Evolutionary conservation across 495 filamentous ascomycete species (phyloP).

Genomic region (Poronia punctata): DNA sequence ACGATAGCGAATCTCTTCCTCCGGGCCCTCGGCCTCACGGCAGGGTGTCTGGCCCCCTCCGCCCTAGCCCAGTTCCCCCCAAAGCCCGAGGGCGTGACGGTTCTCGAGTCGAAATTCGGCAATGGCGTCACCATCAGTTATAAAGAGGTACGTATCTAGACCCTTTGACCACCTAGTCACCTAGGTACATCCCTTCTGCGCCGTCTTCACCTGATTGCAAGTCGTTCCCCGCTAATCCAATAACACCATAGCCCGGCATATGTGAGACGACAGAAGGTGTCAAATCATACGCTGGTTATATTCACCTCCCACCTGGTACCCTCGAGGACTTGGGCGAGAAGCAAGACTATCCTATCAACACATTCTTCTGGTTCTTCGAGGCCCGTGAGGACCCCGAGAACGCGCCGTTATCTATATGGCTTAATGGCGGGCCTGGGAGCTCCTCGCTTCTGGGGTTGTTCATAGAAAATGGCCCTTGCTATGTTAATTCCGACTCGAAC

Average conservation of each 20-base stretch:
- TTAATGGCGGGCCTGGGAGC: constrained; percentile 26
- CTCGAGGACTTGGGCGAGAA: constrained; percentile 22
- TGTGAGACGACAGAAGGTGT: constrained; percentile 28
- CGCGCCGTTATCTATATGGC: constrained; percentile 28
- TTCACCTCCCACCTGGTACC: constrained; percentile 21
- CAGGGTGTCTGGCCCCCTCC: constrained; percentile 3
- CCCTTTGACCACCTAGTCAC: neutral
- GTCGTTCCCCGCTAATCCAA: neutral
- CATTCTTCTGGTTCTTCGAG: constrained; percentile 33
- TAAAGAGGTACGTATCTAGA: constrained; percentile 44
- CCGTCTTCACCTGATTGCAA: neutral
- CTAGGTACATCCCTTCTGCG: neutral
- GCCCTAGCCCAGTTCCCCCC: constrained; percentile 49
- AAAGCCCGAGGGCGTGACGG: constrained; percentile 43
- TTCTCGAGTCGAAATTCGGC: constrained; percentile 50
- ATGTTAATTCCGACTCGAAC: constrained; percentile 26
- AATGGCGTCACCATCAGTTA: constrained; percentile 56
- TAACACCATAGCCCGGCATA: constrained; percentile 19
- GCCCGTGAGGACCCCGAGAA: constrained; percentile 37
- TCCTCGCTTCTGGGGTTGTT: constrained; percentile 23
- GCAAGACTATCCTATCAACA: constrained; percentile 26
- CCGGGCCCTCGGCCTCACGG: constrained; percentile 7
- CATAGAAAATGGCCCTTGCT: constrained; percentile 28
- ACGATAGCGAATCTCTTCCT: neutral
- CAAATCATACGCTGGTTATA: constrained; percentile 28